Evolutionary conservation across 257 asterid species (phyloP), one percentile per base, ranked within the genome.

Genomic region (Solanum raphanifolium): DNA sequence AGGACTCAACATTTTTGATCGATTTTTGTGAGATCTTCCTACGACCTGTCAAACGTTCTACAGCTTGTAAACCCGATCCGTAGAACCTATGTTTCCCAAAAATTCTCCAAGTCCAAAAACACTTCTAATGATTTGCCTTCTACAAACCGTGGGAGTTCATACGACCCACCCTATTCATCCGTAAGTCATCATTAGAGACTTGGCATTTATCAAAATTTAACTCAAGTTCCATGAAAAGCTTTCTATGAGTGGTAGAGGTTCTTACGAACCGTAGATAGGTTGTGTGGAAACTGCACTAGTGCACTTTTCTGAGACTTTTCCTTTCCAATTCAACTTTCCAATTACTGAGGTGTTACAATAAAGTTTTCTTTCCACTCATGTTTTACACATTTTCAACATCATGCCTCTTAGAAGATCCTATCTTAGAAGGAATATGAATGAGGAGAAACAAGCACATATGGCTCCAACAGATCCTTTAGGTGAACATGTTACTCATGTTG

Each of bases 61-160:
- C 2, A 3, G 1, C 66, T 20, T 21, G 5, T 58, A 58, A 20
- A 20, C 2, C 2, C 0, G 3, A 58, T 20, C 5, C 0, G 0
- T 20, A 58, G 25, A 58, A 21, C 25, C 2, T 9, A 7, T 58
- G 66, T 58, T 58, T 58, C 66, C 66, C 5, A 20, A 58, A 20
- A 58, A 3, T 20, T 58, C 12, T 58, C 66, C 9, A 20, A 0
- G 12, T 58, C 25, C 25, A 20, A 58, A 52, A 58, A 20, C 5
- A 20, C 12, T 58, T 58, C 5, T 0, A 20, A 58, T 7, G 25
- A 20, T 20, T 58, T 58, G 25, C 12, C 66, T 20, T 58, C 25
- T 20, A 58, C 25, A 20, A 9, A 58, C 12, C 5, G 5, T 58
- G 9, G 2, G 65, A 55, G 65, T 55, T 55, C 5, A 20, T 20